Base-by-base conservation (phyloP, 2,329 filamentous ascomycete genomes). In the Diatrype stigma region DNA sequence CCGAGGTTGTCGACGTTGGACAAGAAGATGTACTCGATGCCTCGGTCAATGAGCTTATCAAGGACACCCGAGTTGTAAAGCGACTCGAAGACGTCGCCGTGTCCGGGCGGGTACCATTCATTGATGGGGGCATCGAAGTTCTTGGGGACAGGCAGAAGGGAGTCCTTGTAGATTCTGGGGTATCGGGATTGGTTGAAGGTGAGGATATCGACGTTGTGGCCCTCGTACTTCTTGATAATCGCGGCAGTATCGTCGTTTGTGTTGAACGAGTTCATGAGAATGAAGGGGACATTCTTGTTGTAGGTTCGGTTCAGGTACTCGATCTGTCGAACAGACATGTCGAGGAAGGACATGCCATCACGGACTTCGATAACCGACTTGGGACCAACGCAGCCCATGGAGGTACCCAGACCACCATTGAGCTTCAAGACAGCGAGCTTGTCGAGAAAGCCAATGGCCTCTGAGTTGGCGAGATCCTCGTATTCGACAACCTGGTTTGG, bases 221-320 rank as follows among this genome's bases (percentile, higher is more conserved):
- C 94, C 79, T 99, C 93, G 77, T 97, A 99, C 81, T 99, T 99
- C 86, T 99, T 99, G 81, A 99, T 99, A 76, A 99, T 99, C 75
- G 90, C 91, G 57, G 92, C 91, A 47, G 94, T 99, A 70, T 99
- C 94, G 66, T 93, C 85, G 72, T 99, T 92, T 70, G 94, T 99
- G 84, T 99, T 99, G 89, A 99, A 99, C 50, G 94, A 97, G 86
- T 99, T 99, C 94, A 99, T 99, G 64, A 99, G 86, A 62, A 99
- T 86, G 74, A 99, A 96, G 46, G 94, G 94, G 32, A 99, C 94
- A 70, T 96, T 97, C 73, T 95, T 90, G 64, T 88, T 84, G 79
- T 96, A 97, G 59, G 91, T 97, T 73, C 92, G 89, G 87, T 99
- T 99, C 63, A 99, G 87, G 81, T 91, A 95, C 79, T 99, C 94